Evolutionary conservation across 1,284 basidiomycete genomes (phyloP).

Genomic region (Boletus sp.): DNA sequence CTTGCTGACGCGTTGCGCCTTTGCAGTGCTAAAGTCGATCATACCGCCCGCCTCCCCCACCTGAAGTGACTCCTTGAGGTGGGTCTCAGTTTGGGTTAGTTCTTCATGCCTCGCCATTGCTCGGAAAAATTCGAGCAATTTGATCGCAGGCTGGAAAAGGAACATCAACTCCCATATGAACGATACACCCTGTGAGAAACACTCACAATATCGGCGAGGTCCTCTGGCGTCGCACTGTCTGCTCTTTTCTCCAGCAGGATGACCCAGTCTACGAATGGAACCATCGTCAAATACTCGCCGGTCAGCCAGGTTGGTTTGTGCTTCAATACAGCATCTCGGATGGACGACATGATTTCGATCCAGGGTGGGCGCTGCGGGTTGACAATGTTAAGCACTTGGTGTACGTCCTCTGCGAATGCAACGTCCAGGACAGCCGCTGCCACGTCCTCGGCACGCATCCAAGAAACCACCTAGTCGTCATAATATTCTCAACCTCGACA

Average conservation of each 20-base stretch:
- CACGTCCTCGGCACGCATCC: constrained; percentile 22
- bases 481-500: not conserved
- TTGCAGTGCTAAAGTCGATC: constrained; percentile 8
- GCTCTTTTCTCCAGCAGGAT: constrained; percentile 16
- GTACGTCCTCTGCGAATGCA: constrained; percentile 12
- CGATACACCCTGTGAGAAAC: not conserved
- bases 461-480: constrained; percentile 22
- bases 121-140: constrained; percentile 23
- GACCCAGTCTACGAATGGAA: constrained; percentile 22
- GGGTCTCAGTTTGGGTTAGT: not conserved
- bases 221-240: not conserved
- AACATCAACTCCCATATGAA: not conserved
- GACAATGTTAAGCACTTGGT: constrained; percentile 20
- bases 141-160: constrained; percentile 24
- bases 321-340: constrained; percentile 12
- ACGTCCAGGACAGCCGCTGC: constrained; percentile 22
- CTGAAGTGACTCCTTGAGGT: not conserved
- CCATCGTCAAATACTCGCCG: constrained; percentile 4
- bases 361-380: constrained; percentile 20
- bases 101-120: constrained; percentile 5
- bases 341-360: constrained; percentile 13
- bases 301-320: not conserved
- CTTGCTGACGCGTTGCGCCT: constrained; percentile 9
- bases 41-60: constrained; percentile 11
- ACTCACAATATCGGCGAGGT: constrained; percentile 18